Conservation (phyloP, 1,284 basidiomycete genomes). For the Meripilus lineatus region DNA sequence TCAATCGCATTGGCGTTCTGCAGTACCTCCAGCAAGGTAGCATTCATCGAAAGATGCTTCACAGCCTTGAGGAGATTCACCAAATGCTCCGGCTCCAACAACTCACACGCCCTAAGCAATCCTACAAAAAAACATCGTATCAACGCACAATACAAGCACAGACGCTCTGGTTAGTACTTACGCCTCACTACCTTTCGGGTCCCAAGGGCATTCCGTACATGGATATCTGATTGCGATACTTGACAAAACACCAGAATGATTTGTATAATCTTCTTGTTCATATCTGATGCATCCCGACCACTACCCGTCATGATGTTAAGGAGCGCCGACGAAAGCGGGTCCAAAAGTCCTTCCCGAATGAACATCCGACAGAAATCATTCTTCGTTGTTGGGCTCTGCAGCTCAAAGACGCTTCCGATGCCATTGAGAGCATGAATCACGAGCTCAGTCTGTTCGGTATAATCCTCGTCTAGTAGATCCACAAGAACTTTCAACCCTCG, state of each 20-base stretch:
- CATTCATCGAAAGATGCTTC: slow-evolving; percentile 93
- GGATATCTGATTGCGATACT: slow-evolving; percentile 89
- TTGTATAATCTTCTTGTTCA: slow-evolving; percentile 86
- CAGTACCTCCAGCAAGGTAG: slow-evolving; percentile 84
- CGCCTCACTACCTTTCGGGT: slow-evolving; percentile 86
- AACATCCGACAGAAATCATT: slow-evolving; percentile 99
- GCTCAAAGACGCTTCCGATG: slow-evolving; percentile 91
- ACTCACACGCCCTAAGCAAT: slow-evolving; percentile 76
- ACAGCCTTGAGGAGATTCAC: slow-evolving; percentile 91
- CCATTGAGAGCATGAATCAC: slow-evolving; percentile 93
- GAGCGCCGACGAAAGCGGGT: slow-evolving; percentile 87
- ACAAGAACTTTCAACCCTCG: slow-evolving; percentile 92
- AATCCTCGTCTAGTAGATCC: slow-evolving; percentile 95
- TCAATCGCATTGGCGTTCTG: slow-evolving; percentile 97
- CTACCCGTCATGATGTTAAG: slow-evolving; percentile 81
- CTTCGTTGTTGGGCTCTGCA: slow-evolving; percentile 92
- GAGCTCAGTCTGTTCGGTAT: slow-evolving; percentile 84
- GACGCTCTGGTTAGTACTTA: slow-evolving; percentile 36
- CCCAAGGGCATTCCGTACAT: slow-evolving; percentile 88
- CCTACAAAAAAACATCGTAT: slow-evolving; percentile 50
- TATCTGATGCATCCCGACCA: slow-evolving; percentile 63
- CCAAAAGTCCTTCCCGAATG: slow-evolving; percentile 90
- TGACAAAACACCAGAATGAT: slow-evolving; percentile 93
- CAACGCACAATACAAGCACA: slow-evolving; percentile 8
- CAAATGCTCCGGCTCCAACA: slow-evolving; percentile 80